These are phyloP conservation scores for Tricholomella constricta DNA, from an alignment of 768 basidiomycete species.

Conservation along the genomic window DNA sequence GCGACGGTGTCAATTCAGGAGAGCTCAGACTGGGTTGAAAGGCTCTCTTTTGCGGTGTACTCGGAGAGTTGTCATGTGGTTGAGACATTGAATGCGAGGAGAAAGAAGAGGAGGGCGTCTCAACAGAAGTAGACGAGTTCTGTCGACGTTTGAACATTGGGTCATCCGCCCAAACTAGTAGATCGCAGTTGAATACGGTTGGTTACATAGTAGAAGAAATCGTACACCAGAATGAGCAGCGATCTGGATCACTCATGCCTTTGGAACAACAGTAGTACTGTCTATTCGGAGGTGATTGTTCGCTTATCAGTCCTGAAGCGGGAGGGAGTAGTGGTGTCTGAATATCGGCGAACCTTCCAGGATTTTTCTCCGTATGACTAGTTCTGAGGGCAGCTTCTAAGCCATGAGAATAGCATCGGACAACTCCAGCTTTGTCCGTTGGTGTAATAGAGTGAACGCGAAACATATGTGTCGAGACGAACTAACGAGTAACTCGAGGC, in stretches of 20 bases:
- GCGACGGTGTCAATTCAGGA: conserved; percentile 15
- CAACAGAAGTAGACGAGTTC: background rate
- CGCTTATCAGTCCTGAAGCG: background rate
- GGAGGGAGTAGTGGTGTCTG: background rate
- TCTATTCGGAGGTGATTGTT: conserved; percentile 12
- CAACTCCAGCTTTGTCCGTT: conserved; percentile 26
- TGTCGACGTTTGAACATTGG: conserved; percentile 1
- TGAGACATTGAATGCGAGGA: background rate
- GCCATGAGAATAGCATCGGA: conserved; percentile 37
- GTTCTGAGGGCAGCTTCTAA: conserved; percentile 21
- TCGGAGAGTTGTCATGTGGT: background rate
- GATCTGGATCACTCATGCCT: conserved; percentile 19
- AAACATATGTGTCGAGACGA: conserved; percentile 8
- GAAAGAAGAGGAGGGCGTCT: background rate
- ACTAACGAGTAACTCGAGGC: conserved; percentile 4
- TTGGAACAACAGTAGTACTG: conserved; percentile 41
- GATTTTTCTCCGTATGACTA: conserved; percentile 33
- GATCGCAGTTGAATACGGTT: background rate
- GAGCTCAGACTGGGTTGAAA: conserved; percentile 1
- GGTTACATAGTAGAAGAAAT: background rate
- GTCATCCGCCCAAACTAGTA: conserved; percentile 21
- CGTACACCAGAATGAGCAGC: conserved; percentile 42
- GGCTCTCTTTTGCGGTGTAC: conserved; percentile 15
- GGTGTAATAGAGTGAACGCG: conserved; percentile 24
- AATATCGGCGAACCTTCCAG: conserved; percentile 34